These are phyloP conservation scores for Zygosaccharomyces sapae DNA, from an alignment of 1,139 yeast species.

Conservation along the genomic window DNA sequence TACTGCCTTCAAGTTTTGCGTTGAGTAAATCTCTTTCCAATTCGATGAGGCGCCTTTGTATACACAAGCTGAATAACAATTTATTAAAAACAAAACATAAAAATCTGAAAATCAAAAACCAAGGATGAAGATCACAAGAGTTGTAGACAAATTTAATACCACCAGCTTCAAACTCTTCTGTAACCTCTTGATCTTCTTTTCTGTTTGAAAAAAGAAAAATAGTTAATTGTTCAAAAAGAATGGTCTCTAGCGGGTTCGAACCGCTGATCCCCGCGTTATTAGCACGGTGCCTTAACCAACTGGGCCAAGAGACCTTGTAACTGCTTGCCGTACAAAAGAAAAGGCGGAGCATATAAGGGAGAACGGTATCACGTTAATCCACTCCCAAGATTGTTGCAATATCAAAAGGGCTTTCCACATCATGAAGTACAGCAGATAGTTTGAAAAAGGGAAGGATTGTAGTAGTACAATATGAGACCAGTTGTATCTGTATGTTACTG, in stretches of 20 bases:
- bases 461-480: conserved; percentile 38
- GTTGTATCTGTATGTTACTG: conserved; percentile 42
- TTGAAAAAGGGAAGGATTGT: background rate
- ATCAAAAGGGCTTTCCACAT: conserved; percentile 1
- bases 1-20: no score
- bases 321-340: conserved; percentile 1
- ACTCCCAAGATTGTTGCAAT: background rate
- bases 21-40: no score
- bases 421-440: background rate
- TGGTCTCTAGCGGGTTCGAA: conserved; percentile 37
- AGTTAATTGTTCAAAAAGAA: conserved; percentile 11
- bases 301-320: conserved; percentile 33
- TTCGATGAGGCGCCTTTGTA: no score
- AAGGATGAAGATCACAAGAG: no score
- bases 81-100: no score
- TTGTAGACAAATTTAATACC: no score
- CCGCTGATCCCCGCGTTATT: conserved; percentile 37
- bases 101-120: no score
- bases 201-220: no score
- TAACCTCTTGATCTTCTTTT: no score
- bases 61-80: no score
- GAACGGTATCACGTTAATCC: background rate
- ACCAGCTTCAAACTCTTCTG: no score
- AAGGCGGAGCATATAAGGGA: background rate
- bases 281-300: conserved; percentile 37